Conservation (phyloP, 2,329 filamentous ascomycete genomes). For the Volutella citrinella region DNA sequence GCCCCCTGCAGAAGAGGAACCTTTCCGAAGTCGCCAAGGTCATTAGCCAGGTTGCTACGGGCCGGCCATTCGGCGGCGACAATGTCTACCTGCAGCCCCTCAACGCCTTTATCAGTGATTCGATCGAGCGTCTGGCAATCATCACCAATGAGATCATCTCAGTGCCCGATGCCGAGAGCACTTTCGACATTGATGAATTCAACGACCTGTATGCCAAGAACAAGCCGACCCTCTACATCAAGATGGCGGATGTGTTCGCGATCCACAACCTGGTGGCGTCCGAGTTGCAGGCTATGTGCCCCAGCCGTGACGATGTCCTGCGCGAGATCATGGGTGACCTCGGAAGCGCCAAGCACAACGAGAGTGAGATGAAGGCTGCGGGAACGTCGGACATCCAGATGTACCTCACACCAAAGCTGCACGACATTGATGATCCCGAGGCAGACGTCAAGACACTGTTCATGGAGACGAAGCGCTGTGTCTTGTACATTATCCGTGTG, state of each 20-base stretch:
- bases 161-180: constrained; percentile 81
- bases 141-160: constrained; percentile 77
- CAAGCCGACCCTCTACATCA: constrained; percentile 98
- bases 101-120: constrained; percentile 86
- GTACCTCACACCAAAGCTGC: constrained; percentile 84
- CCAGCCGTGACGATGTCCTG: constrained; percentile 78
- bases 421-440: constrained; percentile 89
- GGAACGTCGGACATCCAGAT: constrained; percentile 87
- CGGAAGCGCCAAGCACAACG: constrained; percentile 93
- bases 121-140: constrained; percentile 72
- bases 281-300: constrained; percentile 75
- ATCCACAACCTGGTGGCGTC: constrained; percentile 85
- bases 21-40: constrained; percentile 89
- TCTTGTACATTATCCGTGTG: constrained; percentile 95
- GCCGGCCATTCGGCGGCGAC: constrained; percentile 85
- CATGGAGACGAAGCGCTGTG: constrained; percentile 97
- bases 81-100: constrained; percentile 95
- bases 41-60: constrained; percentile 82
- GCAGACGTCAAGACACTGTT: constrained; percentile 89
- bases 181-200: constrained; percentile 98
- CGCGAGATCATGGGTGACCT: constrained; percentile 91
- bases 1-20: constrained; percentile 90
- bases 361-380: constrained; percentile 85
- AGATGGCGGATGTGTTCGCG: constrained; percentile 95
- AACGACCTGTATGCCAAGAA: constrained; percentile 96